Conservation (phyloP, 164 flowering plant genomes). For the Vitis cinerea region DNA sequence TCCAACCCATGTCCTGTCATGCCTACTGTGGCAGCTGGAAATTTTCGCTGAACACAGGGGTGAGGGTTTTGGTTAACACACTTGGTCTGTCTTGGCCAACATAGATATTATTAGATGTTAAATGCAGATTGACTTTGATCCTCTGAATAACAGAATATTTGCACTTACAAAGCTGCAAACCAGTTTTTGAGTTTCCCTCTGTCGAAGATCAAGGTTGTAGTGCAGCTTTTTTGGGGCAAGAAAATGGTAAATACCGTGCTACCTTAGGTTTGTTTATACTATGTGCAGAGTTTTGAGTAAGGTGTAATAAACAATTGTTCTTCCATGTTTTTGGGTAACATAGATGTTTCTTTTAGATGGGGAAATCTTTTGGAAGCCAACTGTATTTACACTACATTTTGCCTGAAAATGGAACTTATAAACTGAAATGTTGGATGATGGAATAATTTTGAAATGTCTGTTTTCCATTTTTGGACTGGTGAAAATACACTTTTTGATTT, state of each 20-base stretch:
- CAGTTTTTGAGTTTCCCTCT: not conserved
- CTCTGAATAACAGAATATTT: not conserved
- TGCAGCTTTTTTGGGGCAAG: not conserved
- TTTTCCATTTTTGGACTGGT: no score
- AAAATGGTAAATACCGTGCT: no score
- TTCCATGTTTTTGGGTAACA: no score
- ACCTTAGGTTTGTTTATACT: not conserved
- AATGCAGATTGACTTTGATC: not conserved
- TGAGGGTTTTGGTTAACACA: not conserved
- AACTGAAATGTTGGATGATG: no score
- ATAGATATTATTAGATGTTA: not conserved
- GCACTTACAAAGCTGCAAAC: not conserved
- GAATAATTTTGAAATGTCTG: no score
- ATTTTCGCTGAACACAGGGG: conserved; percentile 7
- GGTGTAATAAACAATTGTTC: not conserved
- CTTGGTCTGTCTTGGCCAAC: not conserved
- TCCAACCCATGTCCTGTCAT: not conserved
- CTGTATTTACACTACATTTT: no score
- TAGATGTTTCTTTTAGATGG: no score
- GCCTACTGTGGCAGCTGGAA: conserved; percentile 24
- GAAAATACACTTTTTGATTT: no score
- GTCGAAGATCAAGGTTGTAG: not conserved
- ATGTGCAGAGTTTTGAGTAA: not conserved
- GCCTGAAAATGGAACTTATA: no score
- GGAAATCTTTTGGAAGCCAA: no score